phyloP scores from a whole-genome alignment of 306 rosid genomes.

The Vigna trinervia region DNA sequence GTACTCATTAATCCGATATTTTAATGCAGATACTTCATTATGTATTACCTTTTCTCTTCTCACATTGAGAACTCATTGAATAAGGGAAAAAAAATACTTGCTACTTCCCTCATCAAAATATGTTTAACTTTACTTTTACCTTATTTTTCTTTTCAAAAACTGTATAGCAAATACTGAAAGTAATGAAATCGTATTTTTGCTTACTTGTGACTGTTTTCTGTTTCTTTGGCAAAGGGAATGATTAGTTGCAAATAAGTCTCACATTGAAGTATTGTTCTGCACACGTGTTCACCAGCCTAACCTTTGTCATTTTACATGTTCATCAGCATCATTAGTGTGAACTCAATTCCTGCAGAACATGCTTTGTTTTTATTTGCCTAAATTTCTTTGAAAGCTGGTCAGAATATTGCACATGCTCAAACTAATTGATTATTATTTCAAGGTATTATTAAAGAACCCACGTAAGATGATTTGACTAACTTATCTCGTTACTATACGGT shows the following conservation, averaged over 20 bases:
- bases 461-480: background rate
- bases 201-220: background rate
- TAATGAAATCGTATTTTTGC: background rate
- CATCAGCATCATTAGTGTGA: conserved; percentile 19
- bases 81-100: background rate
- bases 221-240: background rate
- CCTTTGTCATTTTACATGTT: conserved; percentile 18
- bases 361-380: conserved; percentile 7
- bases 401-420: conserved; percentile 47
- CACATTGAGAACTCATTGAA: background rate
- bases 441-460: background rate
- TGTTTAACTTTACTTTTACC: background rate
- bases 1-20: background rate
- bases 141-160: background rate
- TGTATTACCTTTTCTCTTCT: background rate
- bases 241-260: background rate
- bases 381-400: conserved; percentile 35
- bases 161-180: conserved; percentile 1
- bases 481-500: background rate
- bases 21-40: background rate
- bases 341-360: conserved; percentile 29
- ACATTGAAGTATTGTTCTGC: background rate
- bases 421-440: conserved; percentile 47
- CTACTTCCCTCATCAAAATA: background rate
- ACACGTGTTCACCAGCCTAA: conserved; percentile 36